Evolutionary conservation across 495 filamentous ascomycete species (phyloP), one percentile per base, ranked within the genome.

Genomic region (Neurospora tetraspora): DNA sequence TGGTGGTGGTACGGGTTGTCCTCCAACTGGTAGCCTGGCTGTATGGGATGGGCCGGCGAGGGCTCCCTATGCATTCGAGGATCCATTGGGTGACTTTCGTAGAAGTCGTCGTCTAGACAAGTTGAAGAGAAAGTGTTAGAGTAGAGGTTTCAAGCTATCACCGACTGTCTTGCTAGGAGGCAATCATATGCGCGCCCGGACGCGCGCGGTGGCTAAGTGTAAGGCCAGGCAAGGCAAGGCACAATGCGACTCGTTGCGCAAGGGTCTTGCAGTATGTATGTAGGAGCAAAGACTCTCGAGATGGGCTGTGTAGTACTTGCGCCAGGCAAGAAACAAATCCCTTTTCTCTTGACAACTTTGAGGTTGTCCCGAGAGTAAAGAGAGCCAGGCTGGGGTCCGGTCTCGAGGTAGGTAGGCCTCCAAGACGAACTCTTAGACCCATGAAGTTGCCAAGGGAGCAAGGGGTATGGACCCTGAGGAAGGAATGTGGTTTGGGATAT

Each of bases 11-110:
- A 92, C 38, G 89, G 86, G 70, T 86, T 84, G 77, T 93, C 90
- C n/a, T 91, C 87, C 4, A 92, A 83, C 75, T 94, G 91, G 78
- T 94, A 93, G 61, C 88, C 86, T 71, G 89, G 85, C 72, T 87
- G 84, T 38, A 85, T 72, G 36, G 85, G 86, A 73, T 87, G 85
- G 53, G 82, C 85, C 10, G 87, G 86, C 42, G 88, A 88, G 36
- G 90, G 86, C 37, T 87, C 86, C 73, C 88, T 75, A 42, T 86
- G 87, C 61, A 84, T 84, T 23, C 88, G 84, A 69, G 84, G 85
- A 74, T 88, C 87, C 82, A 89, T 85, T 39, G 81, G 82, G 39
- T 78, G 86, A 73, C 75, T 79, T 82, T 82, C 87, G 80, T 86
- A 89, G 77, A 88, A 86, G 71, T 91, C 86, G 80, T 91, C 87